These are phyloP conservation scores for Ramalina intermedia DNA, from an alignment of 495 filamentous ascomycete genomes.

Conservation along the genomic window DNA sequence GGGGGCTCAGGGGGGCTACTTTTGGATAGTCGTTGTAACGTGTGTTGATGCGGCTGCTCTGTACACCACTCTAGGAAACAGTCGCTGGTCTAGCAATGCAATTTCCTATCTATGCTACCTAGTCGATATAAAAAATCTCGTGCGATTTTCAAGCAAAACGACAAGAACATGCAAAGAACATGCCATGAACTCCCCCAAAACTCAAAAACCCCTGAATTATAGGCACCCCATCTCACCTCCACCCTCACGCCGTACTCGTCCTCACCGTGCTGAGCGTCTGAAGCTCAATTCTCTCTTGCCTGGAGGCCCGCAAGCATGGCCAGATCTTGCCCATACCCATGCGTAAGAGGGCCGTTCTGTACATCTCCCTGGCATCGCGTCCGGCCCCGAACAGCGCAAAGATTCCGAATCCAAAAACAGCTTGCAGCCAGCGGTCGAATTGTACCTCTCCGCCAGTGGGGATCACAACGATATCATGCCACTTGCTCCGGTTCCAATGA, in stretches of 20 bases:
- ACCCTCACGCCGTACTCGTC: no score
- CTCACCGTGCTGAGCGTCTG: no score
- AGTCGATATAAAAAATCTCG: no score
- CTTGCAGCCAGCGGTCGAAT: constrained; percentile 54
- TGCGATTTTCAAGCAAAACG: no score
- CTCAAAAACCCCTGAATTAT: no score
- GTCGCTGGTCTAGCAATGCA: not conserved
- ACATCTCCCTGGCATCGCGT: constrained; percentile 58
- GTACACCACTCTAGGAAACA: no score
- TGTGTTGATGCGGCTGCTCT: no score
- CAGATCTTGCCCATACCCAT: constrained; percentile 37
- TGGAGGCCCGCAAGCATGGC: constrained; percentile 15
- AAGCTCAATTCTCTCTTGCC: not conserved
- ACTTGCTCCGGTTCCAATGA: constrained; percentile 25
- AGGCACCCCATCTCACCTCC: no score
- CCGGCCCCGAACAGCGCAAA: constrained; percentile 76
- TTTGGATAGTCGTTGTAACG: no score
- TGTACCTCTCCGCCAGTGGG: constrained; percentile 39
- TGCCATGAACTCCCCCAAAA: no score
- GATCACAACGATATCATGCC: constrained; percentile 46
- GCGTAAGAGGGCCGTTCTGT: constrained; percentile 38
- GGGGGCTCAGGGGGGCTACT: no score
- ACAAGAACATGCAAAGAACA: no score
- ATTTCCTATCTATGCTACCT: not conserved
- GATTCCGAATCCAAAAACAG: constrained; percentile 42